A percentile compares a stretch with the other conserved stretches of the same genome.
Conservation (phyloP, 1,139 yeast species). For the Candida albicans region DNA sequence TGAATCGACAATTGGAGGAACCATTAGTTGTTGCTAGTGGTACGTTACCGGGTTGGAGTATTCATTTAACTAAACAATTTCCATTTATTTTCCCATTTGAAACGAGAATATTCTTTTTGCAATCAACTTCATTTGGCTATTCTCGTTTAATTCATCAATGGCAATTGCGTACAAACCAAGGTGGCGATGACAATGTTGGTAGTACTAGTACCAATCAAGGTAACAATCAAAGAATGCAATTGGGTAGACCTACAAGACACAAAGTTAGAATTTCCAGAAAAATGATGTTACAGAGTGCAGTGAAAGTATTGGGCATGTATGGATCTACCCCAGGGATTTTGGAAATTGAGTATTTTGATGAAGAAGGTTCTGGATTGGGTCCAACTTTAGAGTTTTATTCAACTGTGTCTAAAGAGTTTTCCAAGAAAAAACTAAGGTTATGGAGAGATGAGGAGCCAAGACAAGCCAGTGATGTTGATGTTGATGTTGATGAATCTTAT, state of each 20-base stretch:
- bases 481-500: constrained; percentile 35
- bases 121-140: constrained; percentile 89
- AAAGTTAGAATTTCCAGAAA: constrained; percentile 78
- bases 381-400: constrained; percentile 95
- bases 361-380: constrained; percentile 95
- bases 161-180: constrained; percentile 57
- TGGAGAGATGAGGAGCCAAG: constrained; percentile 62
- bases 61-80: constrained; percentile 65
- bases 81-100: constrained; percentile 87
- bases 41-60: constrained; percentile 83
- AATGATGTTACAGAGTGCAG: constrained; percentile 72
- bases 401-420: constrained; percentile 69
- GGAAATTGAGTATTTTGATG: constrained; percentile 87
- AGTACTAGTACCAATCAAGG: constrained; percentile 8
- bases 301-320: constrained; percentile 73
- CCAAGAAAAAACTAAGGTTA: constrained; percentile 53
- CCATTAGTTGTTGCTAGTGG: constrained; percentile 88
- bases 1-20: constrained; percentile 86
- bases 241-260: constrained; percentile 79
- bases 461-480: constrained; percentile 15
- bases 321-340: constrained; percentile 79
- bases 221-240: constrained; percentile 34
- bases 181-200: constrained; percentile 23
- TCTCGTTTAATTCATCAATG: constrained; percentile 80
- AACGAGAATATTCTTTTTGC: constrained; percentile 74